Base-by-base conservation (phyloP, 2,329 filamentous ascomycete species). In the Diplodia scrobiculata region DNA sequence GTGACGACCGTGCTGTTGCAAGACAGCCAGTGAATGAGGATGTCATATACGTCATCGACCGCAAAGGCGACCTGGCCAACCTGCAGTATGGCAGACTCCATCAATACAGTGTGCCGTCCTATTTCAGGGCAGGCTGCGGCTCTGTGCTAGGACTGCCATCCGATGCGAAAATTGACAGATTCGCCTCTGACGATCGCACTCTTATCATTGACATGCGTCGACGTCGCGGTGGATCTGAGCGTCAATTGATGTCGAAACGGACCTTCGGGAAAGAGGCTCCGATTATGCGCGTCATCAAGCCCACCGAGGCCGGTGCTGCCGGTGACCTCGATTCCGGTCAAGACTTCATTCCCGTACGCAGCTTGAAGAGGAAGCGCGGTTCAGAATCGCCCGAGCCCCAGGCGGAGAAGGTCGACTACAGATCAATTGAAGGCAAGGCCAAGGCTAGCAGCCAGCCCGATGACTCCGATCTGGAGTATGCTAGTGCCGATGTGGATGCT, bases 61-160 rank as follows among this genome's bases (percentile, higher is more conserved):
- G 81, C 50, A 87, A 87, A 72, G 93, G 94, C 0, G 94, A 98
- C 72, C 80, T 84, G 4, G 84, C 92, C 55, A 92, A 95, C 69
- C 76, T 89, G 52, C 84, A 84, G 29, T 97, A 93, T 74, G 91
- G 91, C 1, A 84, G 86, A 32, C 83, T 90, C 47, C 87, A 97
- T 74, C 86, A 86, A 41, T 90, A 90, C 69, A 85, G 84, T 64
- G 79, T 96, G 11, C 92, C 92, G 0, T 72, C 78, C 2, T 97
- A 96, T 73, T 83, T 84, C 68, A 87, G 91, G 5, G 80, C 80
- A 68, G 91, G 92, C 14, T 80, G 81, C 65, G 92, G 92, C 2
- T 83, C 82, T 66, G 80, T 97, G 0, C 76, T 98, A 13, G 94
- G 93, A 0, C 80, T 89, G 0, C 75, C 81, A 1, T 79, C 79